Evolutionary conservation across 2,329 filamentous ascomycete genomes (phyloP).

Genomic region (Stachybotrys chlorohalonatus): DNA sequence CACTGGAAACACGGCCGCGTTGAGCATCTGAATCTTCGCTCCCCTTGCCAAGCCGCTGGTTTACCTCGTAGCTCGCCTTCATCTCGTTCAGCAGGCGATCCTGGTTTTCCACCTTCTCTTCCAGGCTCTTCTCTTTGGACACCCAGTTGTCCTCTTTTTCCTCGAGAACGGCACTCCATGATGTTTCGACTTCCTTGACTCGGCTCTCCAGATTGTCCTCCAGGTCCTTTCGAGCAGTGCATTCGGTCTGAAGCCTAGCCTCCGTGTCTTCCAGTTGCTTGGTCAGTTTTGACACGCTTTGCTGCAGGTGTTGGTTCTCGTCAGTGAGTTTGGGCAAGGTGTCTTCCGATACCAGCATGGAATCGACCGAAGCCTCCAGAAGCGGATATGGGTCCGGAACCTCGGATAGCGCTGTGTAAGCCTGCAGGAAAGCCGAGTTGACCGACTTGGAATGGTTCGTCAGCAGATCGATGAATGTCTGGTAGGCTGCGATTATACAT

Average conservation of each 20-base stretch:
- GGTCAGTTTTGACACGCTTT: conserved; percentile 65
- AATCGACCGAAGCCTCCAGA: conserved; percentile 92
- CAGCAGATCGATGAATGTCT: conserved; percentile 92
- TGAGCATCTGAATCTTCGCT: conserved; percentile 51
- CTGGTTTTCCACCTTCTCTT: conserved; percentile 92
- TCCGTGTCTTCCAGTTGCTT: conserved; percentile 78
- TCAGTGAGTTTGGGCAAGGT: conserved; percentile 81
- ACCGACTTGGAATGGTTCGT: conserved; percentile 94
- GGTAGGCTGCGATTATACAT: conserved; percentile 60
- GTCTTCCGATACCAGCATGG: conserved; percentile 84
- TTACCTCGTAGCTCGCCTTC: conserved; percentile 95
- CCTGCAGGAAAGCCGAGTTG: conserved; percentile 84
- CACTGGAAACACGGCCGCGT: conserved; percentile 64
- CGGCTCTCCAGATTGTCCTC: conserved; percentile 70
- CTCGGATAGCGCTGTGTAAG: conserved; percentile 90
- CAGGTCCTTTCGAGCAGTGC: conserved; percentile 59
- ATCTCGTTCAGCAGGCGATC: conserved; percentile 87
- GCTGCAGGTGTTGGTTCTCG: conserved; percentile 83
- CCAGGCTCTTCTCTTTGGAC: conserved; percentile 80
- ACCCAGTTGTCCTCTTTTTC: conserved; percentile 98
- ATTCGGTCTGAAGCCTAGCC: conserved; percentile 68
- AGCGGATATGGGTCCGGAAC: conserved; percentile 94
- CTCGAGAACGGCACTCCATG: conserved; percentile 80
- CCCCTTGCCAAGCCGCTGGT: conserved; percentile 72
- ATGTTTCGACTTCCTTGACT: conserved; percentile 82